Conservation (phyloP, 2,329 filamentous ascomycete genomes). For the Calonectria naviculata region DNA sequence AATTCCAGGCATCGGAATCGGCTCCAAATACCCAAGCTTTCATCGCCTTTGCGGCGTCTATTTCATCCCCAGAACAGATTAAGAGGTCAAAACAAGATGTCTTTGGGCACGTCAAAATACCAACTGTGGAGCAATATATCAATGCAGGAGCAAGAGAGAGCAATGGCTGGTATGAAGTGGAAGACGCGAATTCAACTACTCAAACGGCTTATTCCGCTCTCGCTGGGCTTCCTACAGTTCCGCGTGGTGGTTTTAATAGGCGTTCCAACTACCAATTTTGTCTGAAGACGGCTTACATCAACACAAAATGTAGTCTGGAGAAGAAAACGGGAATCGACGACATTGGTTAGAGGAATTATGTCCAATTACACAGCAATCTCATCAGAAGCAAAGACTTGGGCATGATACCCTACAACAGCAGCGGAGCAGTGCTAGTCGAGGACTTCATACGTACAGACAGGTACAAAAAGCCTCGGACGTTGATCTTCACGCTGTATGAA, state of each 20-base stretch:
- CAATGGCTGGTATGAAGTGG: neutral
- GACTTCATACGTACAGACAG: neutral
- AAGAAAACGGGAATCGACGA: neutral
- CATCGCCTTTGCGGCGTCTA: constrained; percentile 7
- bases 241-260: neutral
- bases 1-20: neutral
- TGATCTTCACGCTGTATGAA: neutral
- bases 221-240: constrained; percentile 3
- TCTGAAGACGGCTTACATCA: neutral
- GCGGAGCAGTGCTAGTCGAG: neutral
- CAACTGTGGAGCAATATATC: constrained; percentile 13
- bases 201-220: neutral
- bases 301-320: neutral
- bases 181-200: neutral
- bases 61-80: constrained; percentile 3
- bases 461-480: neutral
- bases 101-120: constrained; percentile 10
- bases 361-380: neutral
- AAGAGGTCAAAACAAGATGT: constrained; percentile 7
- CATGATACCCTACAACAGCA: too few species aligned
- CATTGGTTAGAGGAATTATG: neutral
- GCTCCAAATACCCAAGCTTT: neutral
- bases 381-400: neutral
- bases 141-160: neutral
- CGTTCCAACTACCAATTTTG: neutral